Conservation (phyloP, 2,329 filamentous ascomycete species). For the Purpureocillium lavendulum region DNA sequence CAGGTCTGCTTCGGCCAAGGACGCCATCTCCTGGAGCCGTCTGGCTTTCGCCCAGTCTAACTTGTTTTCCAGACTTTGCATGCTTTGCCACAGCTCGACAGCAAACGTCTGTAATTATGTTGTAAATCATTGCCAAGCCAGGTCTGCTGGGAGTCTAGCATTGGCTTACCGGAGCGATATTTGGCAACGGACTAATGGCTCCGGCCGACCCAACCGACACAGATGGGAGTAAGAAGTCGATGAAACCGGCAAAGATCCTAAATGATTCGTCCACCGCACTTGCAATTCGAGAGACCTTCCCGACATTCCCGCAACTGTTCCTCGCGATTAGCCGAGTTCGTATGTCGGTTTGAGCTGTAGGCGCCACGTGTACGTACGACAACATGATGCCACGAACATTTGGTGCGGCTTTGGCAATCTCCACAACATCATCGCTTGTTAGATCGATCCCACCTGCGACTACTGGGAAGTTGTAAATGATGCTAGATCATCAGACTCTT, state of each 20-base stretch:
- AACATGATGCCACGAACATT: too few species aligned
- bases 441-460: neutral
- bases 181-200: neutral
- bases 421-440: neutral
- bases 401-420: neutral
- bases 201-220: neutral
- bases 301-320: neutral
- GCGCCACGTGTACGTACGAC: too few species aligned
- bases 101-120: too few species aligned
- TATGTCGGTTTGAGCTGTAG: too few species aligned
- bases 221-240: constrained; percentile 1
- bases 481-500: neutral
- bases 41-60: too few species aligned
- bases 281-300: neutral
- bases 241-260: neutral
- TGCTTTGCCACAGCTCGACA: too few species aligned
- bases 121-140: too few species aligned
- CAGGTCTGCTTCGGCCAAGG: too few species aligned
- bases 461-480: neutral
- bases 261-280: neutral
- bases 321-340: neutral
- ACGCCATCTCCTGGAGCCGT: too few species aligned
- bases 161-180: neutral
- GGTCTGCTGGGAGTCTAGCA: too few species aligned
- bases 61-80: too few species aligned